A percentile compares a stretch with the other conserved stretches of the same genome.
Evolutionary conservation across 129 eudicot genomes (phyloP).

Genomic region (Saussurea involucrata): DNA sequence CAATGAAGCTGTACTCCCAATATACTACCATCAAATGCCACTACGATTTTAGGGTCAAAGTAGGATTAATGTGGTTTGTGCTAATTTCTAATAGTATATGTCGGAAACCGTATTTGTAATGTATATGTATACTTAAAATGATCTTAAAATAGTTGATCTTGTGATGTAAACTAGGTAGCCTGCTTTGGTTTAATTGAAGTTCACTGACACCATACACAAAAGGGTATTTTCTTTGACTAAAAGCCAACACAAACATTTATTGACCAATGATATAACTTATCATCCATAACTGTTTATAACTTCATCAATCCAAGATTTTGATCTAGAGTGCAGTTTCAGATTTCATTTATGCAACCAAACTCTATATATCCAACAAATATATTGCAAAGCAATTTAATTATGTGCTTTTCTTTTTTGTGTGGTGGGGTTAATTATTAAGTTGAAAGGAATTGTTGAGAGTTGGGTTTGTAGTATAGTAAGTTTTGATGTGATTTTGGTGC

Average conservation of each 20-base stretch:
- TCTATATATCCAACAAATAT: too few relatives aligned
- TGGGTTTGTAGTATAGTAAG: background rate
- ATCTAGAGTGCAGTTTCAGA: too few relatives aligned
- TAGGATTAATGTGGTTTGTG: background rate
- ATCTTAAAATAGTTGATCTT: background rate
- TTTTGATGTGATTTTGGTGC: slow-evolving; percentile 16
- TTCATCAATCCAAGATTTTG: background rate
- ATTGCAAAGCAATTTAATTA: too few relatives aligned
- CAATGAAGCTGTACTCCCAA: too few relatives aligned
- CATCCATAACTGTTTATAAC: slow-evolving; percentile 4
- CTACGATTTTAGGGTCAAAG: background rate
- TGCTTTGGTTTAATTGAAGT: background rate
- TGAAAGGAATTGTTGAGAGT: too few relatives aligned
- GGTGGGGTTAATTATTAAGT: too few relatives aligned
- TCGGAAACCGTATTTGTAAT: too few relatives aligned
- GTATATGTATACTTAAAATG: background rate
- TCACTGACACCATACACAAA: background rate
- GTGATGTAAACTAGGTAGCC: background rate
- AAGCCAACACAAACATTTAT: background rate
- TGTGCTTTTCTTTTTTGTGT: too few relatives aligned
- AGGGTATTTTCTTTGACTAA: background rate
- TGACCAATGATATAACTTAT: slow-evolving; percentile 9
- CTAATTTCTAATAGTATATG: too few relatives aligned
- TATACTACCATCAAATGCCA: background rate
- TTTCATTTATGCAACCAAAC: too few relatives aligned